These are phyloP conservation scores for Bipolaris gigantea DNA, from an alignment of 2,329 filamentous ascomycete species.

Conservation along the genomic window DNA sequence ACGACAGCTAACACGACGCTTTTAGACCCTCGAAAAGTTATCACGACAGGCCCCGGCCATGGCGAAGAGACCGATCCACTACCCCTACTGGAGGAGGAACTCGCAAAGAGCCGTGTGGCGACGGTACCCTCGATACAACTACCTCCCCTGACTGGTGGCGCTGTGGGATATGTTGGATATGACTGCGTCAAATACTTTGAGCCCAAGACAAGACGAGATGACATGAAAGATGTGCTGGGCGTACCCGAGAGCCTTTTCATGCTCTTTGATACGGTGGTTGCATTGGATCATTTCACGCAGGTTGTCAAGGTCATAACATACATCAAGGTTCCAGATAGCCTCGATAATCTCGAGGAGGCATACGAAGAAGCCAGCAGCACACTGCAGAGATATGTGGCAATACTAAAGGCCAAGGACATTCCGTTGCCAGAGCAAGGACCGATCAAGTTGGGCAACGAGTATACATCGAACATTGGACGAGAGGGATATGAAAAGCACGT, in stretches of 20 bases:
- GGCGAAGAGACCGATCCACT: conserved; percentile 83
- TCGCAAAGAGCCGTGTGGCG: conserved; percentile 76
- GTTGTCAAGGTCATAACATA: conserved; percentile 94
- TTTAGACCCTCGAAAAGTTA: conserved; percentile 68
- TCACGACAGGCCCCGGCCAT: conserved; percentile 86
- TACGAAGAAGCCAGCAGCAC: conserved; percentile 69
- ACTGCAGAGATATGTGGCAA: conserved; percentile 68
- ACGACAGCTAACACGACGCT: conserved; percentile 3
- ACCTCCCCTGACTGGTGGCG: conserved; percentile 85
- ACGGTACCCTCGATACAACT: conserved; percentile 80
- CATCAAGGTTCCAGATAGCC: conserved; percentile 64
- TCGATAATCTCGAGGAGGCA: conserved; percentile 62
- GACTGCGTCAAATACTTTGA: conserved; percentile 98
- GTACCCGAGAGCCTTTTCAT: conserved; percentile 96
- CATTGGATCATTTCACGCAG: conserved; percentile 93
- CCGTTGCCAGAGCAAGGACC: conserved; percentile 76
- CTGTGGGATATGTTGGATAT: conserved; percentile 95
- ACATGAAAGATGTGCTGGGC: conserved; percentile 82
- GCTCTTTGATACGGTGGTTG: conserved; percentile 92
- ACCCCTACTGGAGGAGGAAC: conserved; percentile 76
- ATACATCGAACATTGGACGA: conserved; percentile 88
- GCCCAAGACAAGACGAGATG: conserved; percentile 85
- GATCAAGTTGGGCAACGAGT: conserved; percentile 73
- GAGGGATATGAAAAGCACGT: conserved; percentile 92
- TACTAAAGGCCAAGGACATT: conserved; percentile 73